Percentiles rank a stretch among this genome's conserved stretches.
These are phyloP conservation scores for Boletales sp. DNA, from an alignment of 768 basidiomycete species.

Conservation along the genomic window DNA sequence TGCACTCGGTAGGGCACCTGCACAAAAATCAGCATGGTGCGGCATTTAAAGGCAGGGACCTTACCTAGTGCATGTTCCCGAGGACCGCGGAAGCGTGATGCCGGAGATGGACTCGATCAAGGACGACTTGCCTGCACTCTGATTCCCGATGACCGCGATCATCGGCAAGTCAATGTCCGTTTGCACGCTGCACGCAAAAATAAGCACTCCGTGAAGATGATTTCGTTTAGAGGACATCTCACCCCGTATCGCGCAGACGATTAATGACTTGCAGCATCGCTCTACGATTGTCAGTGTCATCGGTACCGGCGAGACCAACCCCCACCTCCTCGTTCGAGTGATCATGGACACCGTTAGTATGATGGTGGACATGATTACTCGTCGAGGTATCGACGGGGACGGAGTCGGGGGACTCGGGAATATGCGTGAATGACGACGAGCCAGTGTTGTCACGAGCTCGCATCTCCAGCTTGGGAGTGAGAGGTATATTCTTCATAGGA, in stretches of 20 bases:
- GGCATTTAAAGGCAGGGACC: background rate
- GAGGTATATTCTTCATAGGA: background rate
- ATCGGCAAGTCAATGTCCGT: conserved; percentile 68
- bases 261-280: conserved; percentile 59
- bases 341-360: background rate
- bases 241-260: conserved; percentile 62
- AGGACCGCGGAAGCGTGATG: conserved; percentile 60
- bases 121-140: conserved; percentile 72
- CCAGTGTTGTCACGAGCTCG: background rate
- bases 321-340: conserved; percentile 9
- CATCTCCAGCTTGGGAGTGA: background rate
- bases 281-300: conserved; percentile 39
- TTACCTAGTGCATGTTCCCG: conserved; percentile 75
- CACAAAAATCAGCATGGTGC: background rate
- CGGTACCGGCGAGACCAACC: conserved; percentile 52
- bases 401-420: background rate
- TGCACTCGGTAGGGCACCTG: conserved; percentile 59
- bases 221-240: background rate
- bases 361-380: background rate
- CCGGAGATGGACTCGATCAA: conserved; percentile 74
- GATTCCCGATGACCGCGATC: conserved; percentile 67
- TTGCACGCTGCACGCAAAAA: conserved; percentile 45
- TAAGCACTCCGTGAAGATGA: background rate
- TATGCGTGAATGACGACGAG: background rate
- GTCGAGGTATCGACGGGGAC: background rate